Conservation (phyloP, 768 basidiomycete genomes). For the Suillus subalutaceus region DNA sequence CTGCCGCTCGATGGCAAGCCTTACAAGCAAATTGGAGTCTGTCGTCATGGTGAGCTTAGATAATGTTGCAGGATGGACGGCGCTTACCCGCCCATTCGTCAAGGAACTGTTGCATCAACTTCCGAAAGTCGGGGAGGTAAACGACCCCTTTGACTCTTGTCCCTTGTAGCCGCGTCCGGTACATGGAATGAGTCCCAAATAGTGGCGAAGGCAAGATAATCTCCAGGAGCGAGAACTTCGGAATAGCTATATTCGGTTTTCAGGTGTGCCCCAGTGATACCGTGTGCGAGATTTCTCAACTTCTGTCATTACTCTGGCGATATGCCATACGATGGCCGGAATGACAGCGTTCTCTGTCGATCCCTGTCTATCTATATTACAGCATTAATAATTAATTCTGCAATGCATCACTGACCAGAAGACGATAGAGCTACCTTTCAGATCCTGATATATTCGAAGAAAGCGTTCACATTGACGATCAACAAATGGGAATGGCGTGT, state of each 20-base stretch:
- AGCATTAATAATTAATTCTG: neutral
- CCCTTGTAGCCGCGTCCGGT: conserved; percentile 22
- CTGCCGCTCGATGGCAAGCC: neutral
- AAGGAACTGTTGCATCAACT: conserved; percentile 21
- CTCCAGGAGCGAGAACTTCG: conserved; percentile 18
- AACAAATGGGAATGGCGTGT: conserved; percentile 26
- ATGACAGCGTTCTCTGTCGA: conserved; percentile 11
- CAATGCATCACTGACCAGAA: neutral
- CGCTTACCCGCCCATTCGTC: conserved; percentile 29
- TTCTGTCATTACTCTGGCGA: conserved; percentile 21
- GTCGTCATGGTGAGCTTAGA: neutral
- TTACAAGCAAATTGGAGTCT: conserved; percentile 25
- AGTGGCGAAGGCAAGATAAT: conserved; percentile 18
- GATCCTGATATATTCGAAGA: conserved; percentile 22
- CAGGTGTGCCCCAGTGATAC: conserved; percentile 20
- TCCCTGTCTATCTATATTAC: conserved; percentile 1
- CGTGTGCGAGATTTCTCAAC: conserved; percentile 16
- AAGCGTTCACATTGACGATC: conserved; percentile 20
- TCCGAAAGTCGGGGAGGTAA: too few relatives aligned
- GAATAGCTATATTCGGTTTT: conserved; percentile 15
- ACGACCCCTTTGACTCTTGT: too few relatives aligned
- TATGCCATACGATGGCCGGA: conserved; percentile 24
- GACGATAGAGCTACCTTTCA: conserved; percentile 17
- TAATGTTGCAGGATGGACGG: neutral
- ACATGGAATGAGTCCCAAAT: conserved; percentile 24